These are phyloP conservation scores for Nakazawaea sp. DNA, from an alignment of 805 yeast genomes.

Conservation along the genomic window DNA sequence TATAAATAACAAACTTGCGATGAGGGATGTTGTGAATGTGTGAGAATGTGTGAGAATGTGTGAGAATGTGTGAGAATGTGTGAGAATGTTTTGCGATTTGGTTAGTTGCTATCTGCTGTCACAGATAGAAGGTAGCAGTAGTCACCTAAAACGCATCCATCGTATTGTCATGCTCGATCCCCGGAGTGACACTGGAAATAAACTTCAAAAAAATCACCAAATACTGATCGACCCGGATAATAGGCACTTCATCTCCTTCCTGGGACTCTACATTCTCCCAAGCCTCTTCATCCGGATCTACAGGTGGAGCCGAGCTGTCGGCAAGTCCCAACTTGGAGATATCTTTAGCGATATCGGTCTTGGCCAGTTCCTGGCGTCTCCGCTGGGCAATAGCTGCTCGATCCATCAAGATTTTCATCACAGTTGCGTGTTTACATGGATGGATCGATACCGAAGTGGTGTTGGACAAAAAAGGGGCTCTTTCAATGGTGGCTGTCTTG, in stretches of 20 bases:
- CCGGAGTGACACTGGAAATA: constrained; percentile 95
- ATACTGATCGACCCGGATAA: constrained; percentile 86
- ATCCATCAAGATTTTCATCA: constrained; percentile 83
- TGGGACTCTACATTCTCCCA: constrained; percentile 50
- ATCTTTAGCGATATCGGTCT: constrained; percentile 27
- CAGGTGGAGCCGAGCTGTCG: constrained; percentile 13
- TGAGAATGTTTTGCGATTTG: too few species aligned
- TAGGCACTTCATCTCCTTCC: constrained; percentile 29
- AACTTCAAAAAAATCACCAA: constrained; percentile 85
- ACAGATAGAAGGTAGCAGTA: too few species aligned
- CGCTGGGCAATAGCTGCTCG: constrained; percentile 49
- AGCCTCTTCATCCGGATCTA: constrained; percentile 27
- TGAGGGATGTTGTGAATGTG: not conserved
- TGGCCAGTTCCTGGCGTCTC: constrained; percentile 23
- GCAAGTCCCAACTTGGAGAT: constrained; percentile 39
- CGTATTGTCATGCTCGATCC: constrained; percentile 96
- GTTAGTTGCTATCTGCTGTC: not conserved
- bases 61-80: too few species aligned
- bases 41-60: too few species aligned
- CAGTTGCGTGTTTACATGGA: constrained; percentile 93
- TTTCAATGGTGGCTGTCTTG: constrained; percentile 94
- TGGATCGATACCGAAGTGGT: constrained; percentile 85
- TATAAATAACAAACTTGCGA: not conserved
- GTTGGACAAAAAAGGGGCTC: constrained; percentile 74
- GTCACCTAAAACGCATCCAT: constrained; percentile 79